These are phyloP conservation scores for Alternaria longipes DNA, from an alignment of 2,329 filamentous ascomycete species.

Conservation along the genomic window DNA sequence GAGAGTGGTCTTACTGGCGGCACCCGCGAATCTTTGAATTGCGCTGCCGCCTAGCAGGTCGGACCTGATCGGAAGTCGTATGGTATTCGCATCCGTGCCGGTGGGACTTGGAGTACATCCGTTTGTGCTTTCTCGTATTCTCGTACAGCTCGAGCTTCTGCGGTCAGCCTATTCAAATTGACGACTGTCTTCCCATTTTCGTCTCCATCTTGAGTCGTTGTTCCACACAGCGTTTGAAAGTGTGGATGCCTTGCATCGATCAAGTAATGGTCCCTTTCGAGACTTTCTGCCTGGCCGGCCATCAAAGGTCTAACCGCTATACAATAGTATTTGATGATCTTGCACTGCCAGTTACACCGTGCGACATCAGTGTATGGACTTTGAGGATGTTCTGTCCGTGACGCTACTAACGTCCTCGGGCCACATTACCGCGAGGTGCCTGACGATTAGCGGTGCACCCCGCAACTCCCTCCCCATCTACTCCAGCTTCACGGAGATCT, in stretches of 20 bases:
- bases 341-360: background rate
- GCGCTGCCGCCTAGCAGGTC: constrained; percentile 13
- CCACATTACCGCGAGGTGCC: constrained; percentile 23
- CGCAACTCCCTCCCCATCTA: constrained; percentile 13
- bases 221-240: no score
- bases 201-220: no score
- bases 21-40: constrained; percentile 3
- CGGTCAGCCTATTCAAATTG: rapidly evolving
- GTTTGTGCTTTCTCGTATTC: no score
- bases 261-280: no score
- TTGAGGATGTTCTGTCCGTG: background rate
- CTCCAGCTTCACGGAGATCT: constrained; percentile 4
- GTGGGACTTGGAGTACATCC: background rate
- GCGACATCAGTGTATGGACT: background rate
- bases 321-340: rapidly evolving
- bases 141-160: no score
- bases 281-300: no score
- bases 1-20: no score
- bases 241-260: no score
- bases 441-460: constrained; percentile 20
- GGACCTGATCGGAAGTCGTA: background rate
- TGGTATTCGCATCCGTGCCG: background rate
- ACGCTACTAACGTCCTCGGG: constrained; percentile 14
- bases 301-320: no score
- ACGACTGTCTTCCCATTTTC: no score